Evolutionary conservation across 306 rosid species (phyloP), one percentile per base, ranked within the genome.

Genomic region (Crataegus laevigata): DNA sequence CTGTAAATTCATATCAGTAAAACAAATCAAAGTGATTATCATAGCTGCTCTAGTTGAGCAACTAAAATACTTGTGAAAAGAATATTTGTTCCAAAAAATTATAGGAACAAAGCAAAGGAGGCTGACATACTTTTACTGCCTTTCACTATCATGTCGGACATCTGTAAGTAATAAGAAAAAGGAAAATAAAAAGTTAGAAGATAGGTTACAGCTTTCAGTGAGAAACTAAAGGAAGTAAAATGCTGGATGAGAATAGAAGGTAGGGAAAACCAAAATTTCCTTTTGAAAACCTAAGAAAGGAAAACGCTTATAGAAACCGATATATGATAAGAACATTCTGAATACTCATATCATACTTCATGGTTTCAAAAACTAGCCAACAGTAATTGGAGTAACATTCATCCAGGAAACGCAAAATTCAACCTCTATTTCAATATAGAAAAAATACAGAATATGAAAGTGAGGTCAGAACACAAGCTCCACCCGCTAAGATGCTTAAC

Each of bases 111-210:
- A 76, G 50, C 83, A 42, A 30, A 73, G 72, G 63, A 57, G 69
- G 71, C 59, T 74, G 71, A 57, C 96, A 81, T 91, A 94, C 96
- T 80, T 88, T 88, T 91, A 73, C 87, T 92, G 80, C 93, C 89
- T 80, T 94, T 91, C 83, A 84, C 74, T 74, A 91, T 78, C 75
- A 82, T 85, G 82, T 85, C 85, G 12, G 96, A 84, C 84, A 89
- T 84, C 97, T 94, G 92, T 76, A 90, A 84, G 81, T 73, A 22
- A 42, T 62, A 75, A 11, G 63, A 47, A 74, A 68, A 51, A 59
- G 74, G 69, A 30, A 75, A 71, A 18, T 2, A 71, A 21, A 30
- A 32, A 13, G 51, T 34, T 22, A 51, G 1, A 66, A 22, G 32
- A 36, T 52, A 22, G 50, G 66, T 36, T 17, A 52, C 40, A 51